phyloP scores from a whole-genome alignment of 805 yeast species.

The Candida hungchunana region DNA sequence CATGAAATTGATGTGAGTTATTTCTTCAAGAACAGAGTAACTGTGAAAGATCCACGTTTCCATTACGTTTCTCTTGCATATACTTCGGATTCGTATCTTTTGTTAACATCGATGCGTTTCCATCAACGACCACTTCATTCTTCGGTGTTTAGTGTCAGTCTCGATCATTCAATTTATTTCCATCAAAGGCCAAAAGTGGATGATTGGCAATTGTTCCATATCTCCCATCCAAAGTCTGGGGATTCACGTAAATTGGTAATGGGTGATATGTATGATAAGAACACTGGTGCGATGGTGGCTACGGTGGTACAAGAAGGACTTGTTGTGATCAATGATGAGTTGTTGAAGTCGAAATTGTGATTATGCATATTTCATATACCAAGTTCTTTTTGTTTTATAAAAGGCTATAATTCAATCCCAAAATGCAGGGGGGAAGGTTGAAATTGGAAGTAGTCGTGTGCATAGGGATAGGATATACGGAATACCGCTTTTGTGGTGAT shows the following conservation, averaged over 20 bases:
- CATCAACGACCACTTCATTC: constrained; percentile 43
- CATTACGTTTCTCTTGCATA: constrained; percentile 56
- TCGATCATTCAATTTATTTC: constrained; percentile 67
- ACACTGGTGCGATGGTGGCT: constrained; percentile 45
- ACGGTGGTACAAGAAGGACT: constrained; percentile 66
- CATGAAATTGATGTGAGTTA: constrained; percentile 19
- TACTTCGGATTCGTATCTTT: constrained; percentile 52
- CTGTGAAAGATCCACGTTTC: constrained; percentile 30
- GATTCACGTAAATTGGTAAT: constrained; percentile 51
- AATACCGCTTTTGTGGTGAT: no score
- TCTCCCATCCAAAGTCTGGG: constrained; percentile 44
- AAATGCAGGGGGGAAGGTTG: no score
- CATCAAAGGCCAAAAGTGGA: constrained; percentile 46
- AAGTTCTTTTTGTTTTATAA: no score
- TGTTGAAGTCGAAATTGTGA: constrained; percentile 8
- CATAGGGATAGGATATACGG: no score
- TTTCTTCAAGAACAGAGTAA: constrained; percentile 14
- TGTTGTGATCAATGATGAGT: constrained; percentile 26
- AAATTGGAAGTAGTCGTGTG: no score
- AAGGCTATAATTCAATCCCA: no score
- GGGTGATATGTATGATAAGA: constrained; percentile 47
- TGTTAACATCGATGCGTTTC: constrained; percentile 49
- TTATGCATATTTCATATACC: no score
- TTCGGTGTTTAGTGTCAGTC: constrained; percentile 50
- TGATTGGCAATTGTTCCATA: constrained; percentile 49